Conservation (phyloP, 805 yeast species). For the Lipomyces sp. region DNA sequence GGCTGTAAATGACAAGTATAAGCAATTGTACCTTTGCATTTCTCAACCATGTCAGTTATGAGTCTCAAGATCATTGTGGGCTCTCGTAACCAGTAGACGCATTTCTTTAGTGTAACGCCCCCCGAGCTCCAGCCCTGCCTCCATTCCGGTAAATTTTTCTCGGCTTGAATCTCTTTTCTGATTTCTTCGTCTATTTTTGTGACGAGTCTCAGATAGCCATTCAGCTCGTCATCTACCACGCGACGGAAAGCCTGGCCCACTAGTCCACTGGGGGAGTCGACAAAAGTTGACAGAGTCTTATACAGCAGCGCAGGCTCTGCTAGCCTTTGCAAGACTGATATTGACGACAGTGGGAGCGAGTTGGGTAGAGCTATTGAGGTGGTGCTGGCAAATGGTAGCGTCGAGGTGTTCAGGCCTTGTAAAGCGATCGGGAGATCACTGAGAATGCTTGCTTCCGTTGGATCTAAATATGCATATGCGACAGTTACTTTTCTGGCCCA, state of each 20-base stretch:
- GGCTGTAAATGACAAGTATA: too few species aligned
- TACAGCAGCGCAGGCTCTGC: constrained; percentile 73
- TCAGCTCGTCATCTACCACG: constrained; percentile 45
- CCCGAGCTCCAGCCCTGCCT: constrained; percentile 20
- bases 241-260: constrained; percentile 60
- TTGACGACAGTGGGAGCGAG: constrained; percentile 52
- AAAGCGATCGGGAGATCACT: constrained; percentile 36
- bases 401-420: constrained; percentile 35
- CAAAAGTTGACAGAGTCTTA: constrained; percentile 42
- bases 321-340: constrained; percentile 53
- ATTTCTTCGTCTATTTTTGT: constrained; percentile 46
- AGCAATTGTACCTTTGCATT: constrained; percentile 38
- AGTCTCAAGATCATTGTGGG: constrained; percentile 59
- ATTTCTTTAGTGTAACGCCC: constrained; percentile 37
- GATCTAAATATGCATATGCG: too few species aligned
- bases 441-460: constrained; percentile 28
- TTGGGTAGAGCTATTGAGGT: constrained; percentile 44
- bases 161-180: constrained; percentile 35
- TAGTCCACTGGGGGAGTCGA: constrained; percentile 47
- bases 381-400: constrained; percentile 20
- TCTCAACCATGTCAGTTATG: constrained; percentile 44
- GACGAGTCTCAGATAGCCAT: constrained; percentile 44
- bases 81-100: constrained; percentile 47
- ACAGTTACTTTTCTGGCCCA: too few species aligned
- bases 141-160: constrained; percentile 31